Conservation (phyloP, 2,329 filamentous ascomycete genomes). For the Monosporascus cannonballus region DNA sequence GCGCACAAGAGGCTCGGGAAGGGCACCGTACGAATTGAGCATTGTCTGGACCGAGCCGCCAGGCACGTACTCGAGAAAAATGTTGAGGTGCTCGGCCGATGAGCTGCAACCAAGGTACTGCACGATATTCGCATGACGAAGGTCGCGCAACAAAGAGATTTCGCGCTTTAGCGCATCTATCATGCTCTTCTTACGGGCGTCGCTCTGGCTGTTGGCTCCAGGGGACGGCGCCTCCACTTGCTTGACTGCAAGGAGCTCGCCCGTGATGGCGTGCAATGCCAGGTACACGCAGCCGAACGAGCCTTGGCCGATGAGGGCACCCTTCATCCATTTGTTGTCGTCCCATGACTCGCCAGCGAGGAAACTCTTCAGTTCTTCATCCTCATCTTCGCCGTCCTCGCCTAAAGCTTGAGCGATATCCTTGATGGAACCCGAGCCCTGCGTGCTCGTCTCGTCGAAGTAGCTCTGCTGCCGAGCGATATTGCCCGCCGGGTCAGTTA, state of each 20-base stretch:
- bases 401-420: constrained; percentile 80
- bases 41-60: constrained; percentile 97
- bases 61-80: constrained; percentile 98
- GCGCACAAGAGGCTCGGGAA: constrained; percentile 86
- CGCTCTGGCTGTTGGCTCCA: constrained; percentile 71
- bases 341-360: constrained; percentile 90
- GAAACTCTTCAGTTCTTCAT: constrained; percentile 86
- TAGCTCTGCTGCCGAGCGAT: constrained; percentile 66
- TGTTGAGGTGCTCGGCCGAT: constrained; percentile 87
- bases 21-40: constrained; percentile 95
- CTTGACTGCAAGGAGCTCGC: constrained; percentile 96
- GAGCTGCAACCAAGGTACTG: constrained; percentile 95
- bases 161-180: constrained; percentile 95
- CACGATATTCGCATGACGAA: constrained; percentile 95
- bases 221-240: constrained; percentile 87
- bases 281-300: constrained; percentile 96
- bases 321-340: constrained; percentile 99
- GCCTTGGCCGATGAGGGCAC: constrained; percentile 90
- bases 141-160: constrained; percentile 86
- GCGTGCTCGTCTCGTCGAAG: constrained; percentile 74
- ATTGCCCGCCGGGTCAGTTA: constrained; percentile 71
- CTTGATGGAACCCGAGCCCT: constrained; percentile 67
- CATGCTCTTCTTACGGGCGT: constrained; percentile 95
- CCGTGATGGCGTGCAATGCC: constrained; percentile 89
- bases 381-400: constrained; percentile 85